Evolutionary conservation across 306 rosid species (phyloP), one percentile per base, ranked within the genome.

Genomic region (Glycine tomentella): DNA sequence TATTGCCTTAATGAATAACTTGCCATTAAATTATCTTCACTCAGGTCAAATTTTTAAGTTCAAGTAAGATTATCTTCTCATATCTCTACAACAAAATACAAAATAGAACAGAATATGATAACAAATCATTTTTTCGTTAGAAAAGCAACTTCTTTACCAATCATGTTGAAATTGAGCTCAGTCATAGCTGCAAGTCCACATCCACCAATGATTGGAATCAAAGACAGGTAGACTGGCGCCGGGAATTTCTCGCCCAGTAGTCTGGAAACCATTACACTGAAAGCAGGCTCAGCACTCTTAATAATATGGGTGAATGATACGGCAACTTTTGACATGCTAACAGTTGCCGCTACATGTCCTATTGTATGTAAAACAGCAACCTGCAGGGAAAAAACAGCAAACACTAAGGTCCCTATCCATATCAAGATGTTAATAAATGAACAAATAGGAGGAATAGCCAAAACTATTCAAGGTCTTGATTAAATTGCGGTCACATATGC

Each of bases 211-310:
- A 94, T 94, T 9, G 97, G 98, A 75, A 94, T 8, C n/a, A 94
- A 90, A 48, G 98, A 94, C 45, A 94, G 85, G 84, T 94, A 94
- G 42, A 94, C 97, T 0, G 89, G 72, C 42, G 71, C 34, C 0
- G 98, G 98, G 87, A 92, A 94, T 80, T 84, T 76, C 80, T 94
- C 98, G 9, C 98, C 97, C 85, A 94, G 72, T 76, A 94, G 16
- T 85, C 97, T 91, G 1, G 98, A 94, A 81, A 94, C 97, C 89
- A 94, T 59, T 14, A 92, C 98, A 55, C 92, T 94, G 55, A 94
- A 94, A 85, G 98, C 98, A 68, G 97, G 98, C 74, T 94, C 98
- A 53, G 97, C 98, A 81, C 98, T 94, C 93, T 94, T 94, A 83
- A 94, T 94, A 69, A 94, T 94, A 82, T 94, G 98, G n/a, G 98